Conservation (phyloP, 257 asterid species). For the Cinchona pubescens region DNA sequence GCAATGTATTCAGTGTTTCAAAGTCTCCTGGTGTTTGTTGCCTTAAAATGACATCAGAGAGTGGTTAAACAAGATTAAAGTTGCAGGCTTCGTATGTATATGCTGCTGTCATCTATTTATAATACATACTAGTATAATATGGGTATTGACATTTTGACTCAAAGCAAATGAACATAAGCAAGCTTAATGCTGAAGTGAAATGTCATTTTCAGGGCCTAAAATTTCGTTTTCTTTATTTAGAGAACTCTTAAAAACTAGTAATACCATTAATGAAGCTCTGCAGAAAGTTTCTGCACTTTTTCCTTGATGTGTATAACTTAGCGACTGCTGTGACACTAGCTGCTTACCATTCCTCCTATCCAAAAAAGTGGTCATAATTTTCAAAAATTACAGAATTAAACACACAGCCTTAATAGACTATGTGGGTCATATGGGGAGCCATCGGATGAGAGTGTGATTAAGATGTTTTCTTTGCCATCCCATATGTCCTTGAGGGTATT, state of each 20-base stretch:
- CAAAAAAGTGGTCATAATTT: not conserved
- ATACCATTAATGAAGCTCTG: not conserved
- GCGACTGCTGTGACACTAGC: not conserved
- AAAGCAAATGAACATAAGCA: not conserved
- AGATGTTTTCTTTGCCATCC: no score
- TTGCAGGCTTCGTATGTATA: not conserved
- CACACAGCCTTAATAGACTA: not conserved
- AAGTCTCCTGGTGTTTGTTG: not conserved
- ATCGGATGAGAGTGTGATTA: not conserved
- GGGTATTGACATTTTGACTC: not conserved
- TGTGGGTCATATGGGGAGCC: not conserved
- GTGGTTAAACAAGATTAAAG: not conserved
- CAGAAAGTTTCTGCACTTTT: slow-evolving; percentile 5
- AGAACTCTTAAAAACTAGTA: not conserved
- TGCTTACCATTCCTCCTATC: not conserved
- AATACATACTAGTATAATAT: no score
- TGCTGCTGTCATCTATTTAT: not conserved
- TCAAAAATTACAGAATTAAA: not conserved
- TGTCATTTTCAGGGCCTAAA: not conserved
- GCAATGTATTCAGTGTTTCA: not conserved
- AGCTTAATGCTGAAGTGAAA: no score
- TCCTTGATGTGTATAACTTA: not conserved
- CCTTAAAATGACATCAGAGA: not conserved
- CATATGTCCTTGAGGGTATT: not conserved
- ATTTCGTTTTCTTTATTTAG: not conserved